phyloP scores from a whole-genome alignment of 257 asterid species.

The Solanum sparsipilum region DNA sequence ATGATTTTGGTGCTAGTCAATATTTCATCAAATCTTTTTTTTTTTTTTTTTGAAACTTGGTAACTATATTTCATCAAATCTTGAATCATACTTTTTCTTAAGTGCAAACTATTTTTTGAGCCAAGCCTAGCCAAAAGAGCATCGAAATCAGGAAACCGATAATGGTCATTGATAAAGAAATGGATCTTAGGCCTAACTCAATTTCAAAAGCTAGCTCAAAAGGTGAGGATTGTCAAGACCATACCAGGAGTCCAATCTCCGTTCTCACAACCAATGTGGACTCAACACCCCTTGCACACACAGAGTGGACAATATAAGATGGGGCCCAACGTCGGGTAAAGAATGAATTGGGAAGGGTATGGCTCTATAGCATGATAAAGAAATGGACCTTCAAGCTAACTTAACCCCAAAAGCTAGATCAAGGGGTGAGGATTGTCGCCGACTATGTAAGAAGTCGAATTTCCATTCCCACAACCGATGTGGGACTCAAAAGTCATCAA shows the following conservation, averaged over 20 bases:
- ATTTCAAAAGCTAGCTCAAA: background rate
- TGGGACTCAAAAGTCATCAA: background rate
- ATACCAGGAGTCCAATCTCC: background rate
- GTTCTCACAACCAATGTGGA: background rate
- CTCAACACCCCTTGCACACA: background rate
- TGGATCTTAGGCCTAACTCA: background rate
- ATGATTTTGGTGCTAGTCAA: background rate
- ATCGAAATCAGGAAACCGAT: background rate
- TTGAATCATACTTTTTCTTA: background rate
- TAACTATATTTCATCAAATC: background rate
- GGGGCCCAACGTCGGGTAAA: background rate
- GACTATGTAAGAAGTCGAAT: background rate
- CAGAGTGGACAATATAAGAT: background rate
- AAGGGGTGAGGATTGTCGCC: background rate
- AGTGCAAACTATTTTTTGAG: background rate
- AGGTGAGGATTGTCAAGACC: background rate
- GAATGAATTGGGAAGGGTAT: background rate
- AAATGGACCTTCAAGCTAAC: background rate
- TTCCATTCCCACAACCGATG: background rate
- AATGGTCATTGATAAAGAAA: background rate
- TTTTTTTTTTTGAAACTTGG: no score
- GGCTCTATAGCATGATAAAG: background rate
- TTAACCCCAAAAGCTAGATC: background rate
- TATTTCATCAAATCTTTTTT: background rate
- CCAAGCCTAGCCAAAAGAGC: background rate